phyloP scores from a whole-genome alignment of 2,329 filamentous ascomycete genomes.

The Endoconidiophora polonica region DNA sequence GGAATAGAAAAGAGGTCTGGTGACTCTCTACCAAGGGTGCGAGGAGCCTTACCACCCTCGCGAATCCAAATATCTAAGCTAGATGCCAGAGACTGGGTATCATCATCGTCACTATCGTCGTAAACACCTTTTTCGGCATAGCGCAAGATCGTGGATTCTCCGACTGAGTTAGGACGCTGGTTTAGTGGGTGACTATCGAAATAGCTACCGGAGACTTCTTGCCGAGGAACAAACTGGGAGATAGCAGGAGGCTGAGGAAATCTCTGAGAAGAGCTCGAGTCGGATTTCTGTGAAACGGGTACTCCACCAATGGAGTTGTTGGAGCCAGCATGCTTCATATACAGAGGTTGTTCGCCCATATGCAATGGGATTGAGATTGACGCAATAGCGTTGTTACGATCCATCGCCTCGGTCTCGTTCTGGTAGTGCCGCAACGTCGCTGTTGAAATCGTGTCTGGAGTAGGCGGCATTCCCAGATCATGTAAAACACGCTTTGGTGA shows the following conservation, averaged over 20 bases:
- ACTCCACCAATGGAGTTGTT: conserved; percentile 11
- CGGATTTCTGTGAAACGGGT: neutral
- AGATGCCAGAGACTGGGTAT: conserved; percentile 28
- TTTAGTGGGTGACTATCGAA: conserved; percentile 20
- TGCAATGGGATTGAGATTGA: neutral
- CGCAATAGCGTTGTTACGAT: conserved; percentile 6
- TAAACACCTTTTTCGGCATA: conserved; percentile 25
- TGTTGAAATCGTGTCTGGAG: conserved; percentile 42
- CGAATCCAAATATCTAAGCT: conserved; percentile 42
- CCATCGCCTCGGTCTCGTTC: conserved; percentile 29
- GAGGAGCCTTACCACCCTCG: conserved; percentile 30
- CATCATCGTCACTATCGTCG: conserved; percentile 26
- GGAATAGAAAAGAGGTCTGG: conserved; percentile 41
- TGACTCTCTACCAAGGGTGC: conserved; percentile 22
- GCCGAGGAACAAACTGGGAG: conserved; percentile 19
- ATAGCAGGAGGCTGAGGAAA: conserved; percentile 19
- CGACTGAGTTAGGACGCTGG: conserved; percentile 30
- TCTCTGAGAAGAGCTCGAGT: conserved; percentile 8
- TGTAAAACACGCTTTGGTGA: conserved; percentile 25
- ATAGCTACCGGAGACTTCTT: conserved; percentile 17
- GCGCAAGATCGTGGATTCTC: conserved; percentile 28
- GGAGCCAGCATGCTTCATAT: conserved; percentile 11
- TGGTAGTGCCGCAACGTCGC: conserved; percentile 34
- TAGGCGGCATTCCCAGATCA: conserved; percentile 34
- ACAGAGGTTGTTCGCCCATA: neutral